phyloP scores from a whole-genome alignment of 2,329 filamentous ascomycete genomes.

The Zasmidium cellare region DNA sequence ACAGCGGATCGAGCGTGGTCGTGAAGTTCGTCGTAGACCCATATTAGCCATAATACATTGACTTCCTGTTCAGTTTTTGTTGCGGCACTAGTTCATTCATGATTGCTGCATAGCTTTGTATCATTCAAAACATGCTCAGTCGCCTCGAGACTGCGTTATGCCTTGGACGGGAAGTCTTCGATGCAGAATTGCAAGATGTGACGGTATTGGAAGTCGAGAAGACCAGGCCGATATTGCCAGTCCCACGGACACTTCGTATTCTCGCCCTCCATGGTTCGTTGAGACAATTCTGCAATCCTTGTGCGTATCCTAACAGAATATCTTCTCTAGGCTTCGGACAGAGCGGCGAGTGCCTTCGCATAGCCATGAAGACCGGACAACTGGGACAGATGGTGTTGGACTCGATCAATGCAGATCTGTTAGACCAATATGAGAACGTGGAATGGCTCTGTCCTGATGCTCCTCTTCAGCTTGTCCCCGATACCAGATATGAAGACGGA shows the following conservation, averaged over 20 bases:
- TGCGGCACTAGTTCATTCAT: too few relatives aligned
- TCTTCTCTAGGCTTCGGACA: conserved; percentile 17
- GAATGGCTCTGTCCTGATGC: conserved; percentile 20
- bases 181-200: not conserved
- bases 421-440: conserved; percentile 15
- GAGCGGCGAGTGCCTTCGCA: conserved; percentile 20
- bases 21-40: too few relatives aligned
- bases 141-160: not conserved
- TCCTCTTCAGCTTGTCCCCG: conserved; percentile 16
- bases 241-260: conserved; percentile 4
- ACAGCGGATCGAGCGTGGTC: too few relatives aligned
- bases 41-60: too few relatives aligned
- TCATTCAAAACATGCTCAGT: not conserved
- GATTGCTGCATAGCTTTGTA: not conserved
- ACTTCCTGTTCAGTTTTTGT: too few relatives aligned
- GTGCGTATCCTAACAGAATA: too few relatives aligned
- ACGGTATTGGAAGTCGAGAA: not conserved
- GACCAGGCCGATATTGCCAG: not conserved
- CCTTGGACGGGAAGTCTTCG: not conserved
- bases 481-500: conserved; percentile 8
- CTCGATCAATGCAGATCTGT: conserved; percentile 9
- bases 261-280: conserved; percentile 9
- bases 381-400: conserved; percentile 14
- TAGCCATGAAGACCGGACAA: conserved; percentile 16
- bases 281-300: too few relatives aligned